Evolutionary conservation across 371 early-diverging fungal species (phyloP).

Genomic region (Rhizopus delemar): DNA sequence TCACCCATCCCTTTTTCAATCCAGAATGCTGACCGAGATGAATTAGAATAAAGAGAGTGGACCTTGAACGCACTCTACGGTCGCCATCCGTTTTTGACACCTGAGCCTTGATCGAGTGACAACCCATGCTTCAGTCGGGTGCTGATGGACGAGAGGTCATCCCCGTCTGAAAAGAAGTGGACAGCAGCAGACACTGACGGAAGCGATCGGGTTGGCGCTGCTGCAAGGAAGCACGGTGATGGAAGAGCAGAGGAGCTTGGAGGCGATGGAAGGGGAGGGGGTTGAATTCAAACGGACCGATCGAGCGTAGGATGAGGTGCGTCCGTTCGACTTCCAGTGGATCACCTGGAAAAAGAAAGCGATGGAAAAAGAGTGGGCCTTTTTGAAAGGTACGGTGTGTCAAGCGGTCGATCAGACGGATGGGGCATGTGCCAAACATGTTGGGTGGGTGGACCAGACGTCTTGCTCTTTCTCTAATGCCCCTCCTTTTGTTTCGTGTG

Average conservation of each 20-base stretch:
- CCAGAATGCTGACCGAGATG: constrained; percentile 30
- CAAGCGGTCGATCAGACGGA: constrained; percentile 74
- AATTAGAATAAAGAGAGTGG: constrained; percentile 35
- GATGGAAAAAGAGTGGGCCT: constrained; percentile 82
- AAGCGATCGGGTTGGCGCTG: constrained; percentile 78
- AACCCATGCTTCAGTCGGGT: constrained; percentile 83
- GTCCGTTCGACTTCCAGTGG: constrained; percentile 73
- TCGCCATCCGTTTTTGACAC: constrained; percentile 34
- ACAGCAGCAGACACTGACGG: constrained; percentile 53
- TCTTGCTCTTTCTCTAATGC: neutral
- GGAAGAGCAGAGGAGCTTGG: constrained; percentile 70
- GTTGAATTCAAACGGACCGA: constrained; percentile 66
- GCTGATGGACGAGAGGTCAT: constrained; percentile 85
- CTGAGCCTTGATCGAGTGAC: constrained; percentile 78
- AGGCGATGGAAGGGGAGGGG: too few species aligned
- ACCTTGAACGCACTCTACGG: constrained; percentile 37
- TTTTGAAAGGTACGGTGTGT: constrained; percentile 63
- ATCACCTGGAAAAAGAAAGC: constrained; percentile 62
- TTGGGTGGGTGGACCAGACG: constrained; percentile 56
- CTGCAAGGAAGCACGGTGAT: constrained; percentile 61
- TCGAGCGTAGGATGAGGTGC: constrained; percentile 65
- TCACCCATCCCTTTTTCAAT: constrained; percentile 20
- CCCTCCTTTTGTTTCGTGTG: constrained; percentile 28
- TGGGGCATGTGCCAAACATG: constrained; percentile 74
- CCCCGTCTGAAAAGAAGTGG: constrained; percentile 80